Conservation (phyloP, 805 yeast species). For the Nakazawaea ishiwadae region DNA sequence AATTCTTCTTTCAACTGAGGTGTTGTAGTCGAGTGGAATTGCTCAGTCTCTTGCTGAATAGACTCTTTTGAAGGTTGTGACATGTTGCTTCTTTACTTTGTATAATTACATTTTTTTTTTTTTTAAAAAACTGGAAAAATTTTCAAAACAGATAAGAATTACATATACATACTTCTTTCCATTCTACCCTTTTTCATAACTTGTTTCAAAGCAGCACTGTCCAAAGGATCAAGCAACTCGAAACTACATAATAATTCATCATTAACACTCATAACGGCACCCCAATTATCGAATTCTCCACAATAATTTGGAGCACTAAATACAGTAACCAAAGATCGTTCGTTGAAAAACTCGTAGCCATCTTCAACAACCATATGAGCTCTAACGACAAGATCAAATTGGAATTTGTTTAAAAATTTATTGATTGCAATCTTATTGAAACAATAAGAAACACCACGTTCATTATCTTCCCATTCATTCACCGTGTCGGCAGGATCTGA, state of each 20-base stretch:
- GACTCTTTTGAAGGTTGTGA: conserved; percentile 25
- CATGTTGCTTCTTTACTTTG: conserved; percentile 17
- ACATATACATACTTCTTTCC: conserved; percentile 50
- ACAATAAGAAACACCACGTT: conserved; percentile 79
- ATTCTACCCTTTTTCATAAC: conserved; percentile 92
- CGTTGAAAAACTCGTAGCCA: conserved; percentile 74
- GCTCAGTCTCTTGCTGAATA: conserved; percentile 22
- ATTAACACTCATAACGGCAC: conserved; percentile 95
- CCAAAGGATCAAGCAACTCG: conserved; percentile 90
- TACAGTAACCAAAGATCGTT: conserved; percentile 65
- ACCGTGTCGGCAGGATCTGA: conserved; percentile 80
- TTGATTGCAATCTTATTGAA: conserved; percentile 76
- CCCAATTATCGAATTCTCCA: conserved; percentile 92
- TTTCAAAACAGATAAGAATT: background rate
- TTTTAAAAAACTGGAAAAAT: background rate
- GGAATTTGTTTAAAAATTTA: conserved; percentile 68
- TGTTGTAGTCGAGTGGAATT: conserved; percentile 26
- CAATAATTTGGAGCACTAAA: conserved; percentile 76
- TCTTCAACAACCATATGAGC: conserved; percentile 89
- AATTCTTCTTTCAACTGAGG: conserved; percentile 63
- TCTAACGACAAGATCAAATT: conserved; percentile 75
- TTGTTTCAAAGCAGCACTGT: conserved; percentile 87
- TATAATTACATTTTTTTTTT: no score
- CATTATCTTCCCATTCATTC: conserved; percentile 86
- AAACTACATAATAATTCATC: conserved; percentile 91